These are phyloP conservation scores for Nothophaeocryptopus gaeumannii DNA, from an alignment of 2,329 filamentous ascomycete species.

Conservation along the genomic window DNA sequence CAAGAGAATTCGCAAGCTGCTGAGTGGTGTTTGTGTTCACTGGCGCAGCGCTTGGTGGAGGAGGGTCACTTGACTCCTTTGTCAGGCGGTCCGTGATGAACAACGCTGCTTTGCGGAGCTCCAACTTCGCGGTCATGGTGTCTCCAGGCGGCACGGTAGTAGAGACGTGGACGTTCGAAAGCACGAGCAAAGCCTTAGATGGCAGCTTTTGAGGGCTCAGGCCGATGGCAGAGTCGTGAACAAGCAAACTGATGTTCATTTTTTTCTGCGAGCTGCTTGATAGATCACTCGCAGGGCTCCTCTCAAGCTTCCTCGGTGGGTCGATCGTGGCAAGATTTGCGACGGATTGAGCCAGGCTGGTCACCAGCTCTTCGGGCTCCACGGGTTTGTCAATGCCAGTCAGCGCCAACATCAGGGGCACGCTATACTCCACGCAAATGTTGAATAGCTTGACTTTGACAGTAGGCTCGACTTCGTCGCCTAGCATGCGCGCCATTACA, in stretches of 20 bases:
- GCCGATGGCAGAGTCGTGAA: slow-evolving; percentile 78
- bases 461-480: slow-evolving; percentile 89
- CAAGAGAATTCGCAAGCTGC: slow-evolving; percentile 44
- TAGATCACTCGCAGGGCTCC: slow-evolving; percentile 23
- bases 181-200: slow-evolving; percentile 74
- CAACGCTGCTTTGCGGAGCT: slow-evolving; percentile 76
- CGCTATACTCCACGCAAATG: slow-evolving; percentile 80
- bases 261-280: slow-evolving; percentile 36
- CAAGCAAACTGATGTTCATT: slow-evolving; percentile 66
- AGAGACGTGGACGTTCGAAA: slow-evolving; percentile 74
- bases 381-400: slow-evolving; percentile 57
- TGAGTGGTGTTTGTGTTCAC: slow-evolving; percentile 22
- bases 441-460: slow-evolving; percentile 86
- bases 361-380: slow-evolving; percentile 59
- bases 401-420: slow-evolving; percentile 77
- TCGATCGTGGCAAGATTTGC: slow-evolving; percentile 55
- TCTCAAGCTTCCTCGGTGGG: slow-evolving; percentile 46
- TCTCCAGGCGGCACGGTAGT: slow-evolving; percentile 64
- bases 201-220: slow-evolving; percentile 73
- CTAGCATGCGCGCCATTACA: slow-evolving; percentile 84
- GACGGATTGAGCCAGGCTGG: slow-evolving; percentile 74
- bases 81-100: slow-evolving; percentile 74
- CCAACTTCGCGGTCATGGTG: slow-evolving; percentile 61
- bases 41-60: slow-evolving; percentile 1
- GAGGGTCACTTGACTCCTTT: slow-evolving; percentile 41